A percentile compares a stretch with the other conserved stretches of the same genome.
Conservation (phyloP, 1,284 basidiomycete species). For the Lentinula novae-zelandiae region DNA sequence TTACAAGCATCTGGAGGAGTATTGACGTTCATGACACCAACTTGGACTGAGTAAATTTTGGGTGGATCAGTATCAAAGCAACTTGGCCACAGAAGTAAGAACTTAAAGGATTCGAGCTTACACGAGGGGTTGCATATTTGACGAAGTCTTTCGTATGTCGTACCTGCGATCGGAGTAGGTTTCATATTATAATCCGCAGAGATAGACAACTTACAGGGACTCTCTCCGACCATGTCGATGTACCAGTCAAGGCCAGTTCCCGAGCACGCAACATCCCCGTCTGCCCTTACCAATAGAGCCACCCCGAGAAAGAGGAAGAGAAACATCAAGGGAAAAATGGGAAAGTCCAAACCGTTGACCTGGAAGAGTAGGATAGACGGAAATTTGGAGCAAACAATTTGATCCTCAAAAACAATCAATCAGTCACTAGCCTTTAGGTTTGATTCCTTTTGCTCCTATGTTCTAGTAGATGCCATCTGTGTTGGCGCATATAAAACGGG, state of each 20-base stretch:
- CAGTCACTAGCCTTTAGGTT: not conserved
- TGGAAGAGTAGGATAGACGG: not conserved
- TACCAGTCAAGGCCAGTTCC: constrained; percentile 18
- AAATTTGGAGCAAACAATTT: not conserved
- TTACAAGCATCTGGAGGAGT: constrained; percentile 16
- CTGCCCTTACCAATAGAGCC: not conserved
- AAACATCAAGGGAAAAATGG: not conserved
- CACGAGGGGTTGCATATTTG: constrained; percentile 19
- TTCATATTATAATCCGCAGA: not conserved
- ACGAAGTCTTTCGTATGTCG: constrained; percentile 18
- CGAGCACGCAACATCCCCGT: constrained; percentile 5
- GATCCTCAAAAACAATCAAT: not conserved
- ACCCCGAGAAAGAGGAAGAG: not conserved
- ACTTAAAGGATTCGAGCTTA: not conserved
- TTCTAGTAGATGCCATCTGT: no score
- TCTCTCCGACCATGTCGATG: constrained; percentile 19
- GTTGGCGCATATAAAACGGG: no score
- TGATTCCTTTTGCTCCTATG: no score
- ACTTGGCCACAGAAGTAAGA: not conserved
- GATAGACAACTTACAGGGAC: constrained; percentile 17
- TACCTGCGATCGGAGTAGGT: not conserved
- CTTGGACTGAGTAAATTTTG: constrained; percentile 3
- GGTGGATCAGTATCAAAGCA: not conserved
- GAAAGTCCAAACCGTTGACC: not conserved
- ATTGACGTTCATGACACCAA: constrained; percentile 6